Percentiles rank a stretch among this genome's conserved stretches.
phyloP scores from a whole-genome alignment of 192 early-diverging fungal species.

The Umbelopsis sp. region DNA sequence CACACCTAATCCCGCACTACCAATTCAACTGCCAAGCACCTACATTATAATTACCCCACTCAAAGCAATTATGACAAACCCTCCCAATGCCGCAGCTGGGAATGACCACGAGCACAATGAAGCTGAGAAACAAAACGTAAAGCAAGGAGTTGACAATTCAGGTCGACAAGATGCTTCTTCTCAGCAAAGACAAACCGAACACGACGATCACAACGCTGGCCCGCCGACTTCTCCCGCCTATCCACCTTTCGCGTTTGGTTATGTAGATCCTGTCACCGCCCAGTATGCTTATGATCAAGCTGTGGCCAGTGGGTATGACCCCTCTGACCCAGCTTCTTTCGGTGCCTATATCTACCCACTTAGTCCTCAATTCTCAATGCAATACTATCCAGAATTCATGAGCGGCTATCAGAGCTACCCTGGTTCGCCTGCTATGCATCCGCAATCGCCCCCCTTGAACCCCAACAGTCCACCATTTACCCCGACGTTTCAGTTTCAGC shows the following conservation, averaged over 20 bases:
- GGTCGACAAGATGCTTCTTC: constrained; percentile 18
- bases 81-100: background rate
- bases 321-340: constrained; percentile 30
- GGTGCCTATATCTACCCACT: constrained; percentile 44
- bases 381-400: constrained; percentile 45
- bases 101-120: background rate
- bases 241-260: constrained; percentile 24
- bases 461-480: constrained; percentile 47
- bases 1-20: background rate
- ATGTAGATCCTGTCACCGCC: constrained; percentile 34
- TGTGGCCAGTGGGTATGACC: constrained; percentile 38
- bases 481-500: constrained; percentile 41
- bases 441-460: constrained; percentile 48
- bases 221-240: constrained; percentile 13
- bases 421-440: constrained; percentile 46
- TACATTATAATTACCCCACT: background rate
- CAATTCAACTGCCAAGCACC: background rate
- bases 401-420: constrained; percentile 45
- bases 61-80: constrained; percentile 2
- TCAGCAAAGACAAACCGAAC: constrained; percentile 10
- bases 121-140: constrained; percentile 17
- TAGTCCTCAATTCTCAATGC: constrained; percentile 44
- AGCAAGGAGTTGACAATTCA: constrained; percentile 2
- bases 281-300: constrained; percentile 33
- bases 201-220: constrained; percentile 12